Percentiles rank a stretch among this genome's conserved stretches.
These are phyloP conservation scores for Bipolaris cookei DNA, from an alignment of 2,329 filamentous ascomycete genomes.

Conservation along the genomic window DNA sequence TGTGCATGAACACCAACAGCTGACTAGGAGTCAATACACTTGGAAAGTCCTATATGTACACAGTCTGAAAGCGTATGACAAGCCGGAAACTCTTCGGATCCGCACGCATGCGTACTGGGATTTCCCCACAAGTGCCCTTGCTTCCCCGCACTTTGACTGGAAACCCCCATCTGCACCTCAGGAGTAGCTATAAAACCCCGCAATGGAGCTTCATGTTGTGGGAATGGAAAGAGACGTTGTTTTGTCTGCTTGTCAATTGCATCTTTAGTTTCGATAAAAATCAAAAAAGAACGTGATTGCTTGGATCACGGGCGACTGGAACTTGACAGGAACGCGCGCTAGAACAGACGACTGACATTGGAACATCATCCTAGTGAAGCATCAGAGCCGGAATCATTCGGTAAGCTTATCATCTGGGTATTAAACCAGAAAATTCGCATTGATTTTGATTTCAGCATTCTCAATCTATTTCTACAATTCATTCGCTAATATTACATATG, in stretches of 20 bases:
- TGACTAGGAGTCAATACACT: neutral
- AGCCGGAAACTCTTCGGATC: slow-evolving; percentile 31
- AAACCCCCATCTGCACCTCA: slow-evolving; percentile 16
- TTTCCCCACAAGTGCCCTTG: slow-evolving; percentile 34
- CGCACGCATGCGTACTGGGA: slow-evolving; percentile 19
- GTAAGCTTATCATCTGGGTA: neutral
- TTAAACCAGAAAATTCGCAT: neutral
- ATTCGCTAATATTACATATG: neutral
- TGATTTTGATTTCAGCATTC: neutral
- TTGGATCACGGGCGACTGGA: neutral
- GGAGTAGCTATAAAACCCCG: slow-evolving; percentile 37
- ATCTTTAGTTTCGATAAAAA: neutral
- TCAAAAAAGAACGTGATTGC: neutral
- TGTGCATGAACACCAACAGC: neutral
- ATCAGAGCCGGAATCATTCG: neutral
- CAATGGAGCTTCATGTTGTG: slow-evolving; percentile 5
- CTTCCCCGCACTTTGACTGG: slow-evolving; percentile 36
- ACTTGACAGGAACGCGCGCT: neutral
- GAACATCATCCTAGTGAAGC: neutral
- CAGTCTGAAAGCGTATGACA: slow-evolving; percentile 2
- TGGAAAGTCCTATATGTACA: slow-evolving; percentile 1
- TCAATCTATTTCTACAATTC: neutral
- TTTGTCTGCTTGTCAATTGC: neutral
- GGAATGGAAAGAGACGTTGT: neutral
- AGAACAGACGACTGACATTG: neutral